Base-by-base conservation (phyloP, 2,329 filamentous ascomycete genomes). In the Orbilia oligospora region DNA sequence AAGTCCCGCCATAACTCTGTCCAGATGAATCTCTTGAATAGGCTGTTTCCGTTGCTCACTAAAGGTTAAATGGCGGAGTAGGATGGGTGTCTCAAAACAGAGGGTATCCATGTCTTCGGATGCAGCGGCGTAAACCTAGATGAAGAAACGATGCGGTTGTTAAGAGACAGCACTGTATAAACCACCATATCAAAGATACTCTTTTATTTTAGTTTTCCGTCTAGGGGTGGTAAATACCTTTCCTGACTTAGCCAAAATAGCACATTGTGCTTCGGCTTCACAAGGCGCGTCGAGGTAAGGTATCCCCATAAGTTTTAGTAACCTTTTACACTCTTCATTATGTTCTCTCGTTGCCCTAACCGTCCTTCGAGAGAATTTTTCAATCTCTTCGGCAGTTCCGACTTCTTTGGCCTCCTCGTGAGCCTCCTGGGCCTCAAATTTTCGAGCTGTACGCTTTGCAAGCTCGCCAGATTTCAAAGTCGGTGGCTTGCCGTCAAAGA, bases 91-190 rank as follows among this genome's bases (percentile, higher is more conserved):
- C 83, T 97, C 91, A 85, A 99, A 99, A 83, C 95, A 98, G 70
- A 99, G 87, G 0, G 96, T 99, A 83, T 99, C 96, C 96, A 99
- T 99, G 85, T 99, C 96, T 86, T 99, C 96, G 80, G 93, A 97
- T 1, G 96, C 96, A 20, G 96, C 96, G 2, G 94, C 96, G 84
- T 97, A 99, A 65, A 99, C 96, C 80, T 81, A 46, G 16, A 20
- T n/a, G 20, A 5, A 64, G 24, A 18, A 38, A 58, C 5, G 33
- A 16, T 12, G 9, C 12, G 10, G 46, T 55, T 9, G 24, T n/a
- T 10, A 24, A 24, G 22, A 20, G n/a, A n/a, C n/a, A n/a, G n/a
- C n/a, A n/a, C n/a, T n/a, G n/a, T n/a, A n/a, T n/a, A n/a, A n/a
- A n/a, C n/a, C n/a, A n/a, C n/a, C n/a, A n/a, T n/a, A n/a, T n/a